These are phyloP conservation scores for Nemania sp. DNA, from an alignment of 2,329 filamentous ascomycete species.

Conservation along the genomic window DNA sequence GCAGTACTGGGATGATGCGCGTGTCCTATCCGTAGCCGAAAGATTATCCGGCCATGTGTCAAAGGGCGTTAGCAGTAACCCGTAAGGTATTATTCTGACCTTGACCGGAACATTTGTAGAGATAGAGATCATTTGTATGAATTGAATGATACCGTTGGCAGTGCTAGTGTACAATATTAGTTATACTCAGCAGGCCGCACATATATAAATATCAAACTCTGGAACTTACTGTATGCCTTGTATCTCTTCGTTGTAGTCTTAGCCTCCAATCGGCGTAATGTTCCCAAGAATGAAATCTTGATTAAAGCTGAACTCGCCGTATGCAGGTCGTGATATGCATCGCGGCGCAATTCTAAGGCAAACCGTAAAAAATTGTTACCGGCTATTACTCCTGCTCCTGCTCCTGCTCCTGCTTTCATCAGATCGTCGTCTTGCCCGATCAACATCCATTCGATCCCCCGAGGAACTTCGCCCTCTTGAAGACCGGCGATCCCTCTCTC, in stretches of 20 bases:
- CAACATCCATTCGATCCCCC: constrained; percentile 56
- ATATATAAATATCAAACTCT: constrained; percentile 15
- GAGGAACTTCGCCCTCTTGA: constrained; percentile 48
- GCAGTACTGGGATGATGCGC: constrained; percentile 82
- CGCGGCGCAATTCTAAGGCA: not conserved
- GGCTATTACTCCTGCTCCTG: constrained; percentile 31
- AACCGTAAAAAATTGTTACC: constrained; percentile 4
- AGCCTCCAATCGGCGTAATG: not conserved
- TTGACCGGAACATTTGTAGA: not conserved
- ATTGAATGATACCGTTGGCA: not conserved
- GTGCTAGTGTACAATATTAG: constrained; percentile 32
- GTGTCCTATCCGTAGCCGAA: constrained; percentile 70
- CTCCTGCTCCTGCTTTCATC: constrained; percentile 30
- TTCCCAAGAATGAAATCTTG: constrained; percentile 2
- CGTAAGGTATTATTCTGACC: not conserved
- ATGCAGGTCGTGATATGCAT: not conserved
- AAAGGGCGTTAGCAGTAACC: not conserved
- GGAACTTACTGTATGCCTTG: constrained; percentile 20
- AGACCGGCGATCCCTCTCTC: constrained; percentile 36
- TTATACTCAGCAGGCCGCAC: constrained; percentile 23
- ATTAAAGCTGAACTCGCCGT: not conserved
- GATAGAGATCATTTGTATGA: constrained; percentile 4
- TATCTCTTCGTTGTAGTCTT: not conserved
- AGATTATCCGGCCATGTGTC: constrained; percentile 46
- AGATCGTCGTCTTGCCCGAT: constrained; percentile 49